Conservation (phyloP, 768 basidiomycete genomes). For the Boletus patriciae region DNA sequence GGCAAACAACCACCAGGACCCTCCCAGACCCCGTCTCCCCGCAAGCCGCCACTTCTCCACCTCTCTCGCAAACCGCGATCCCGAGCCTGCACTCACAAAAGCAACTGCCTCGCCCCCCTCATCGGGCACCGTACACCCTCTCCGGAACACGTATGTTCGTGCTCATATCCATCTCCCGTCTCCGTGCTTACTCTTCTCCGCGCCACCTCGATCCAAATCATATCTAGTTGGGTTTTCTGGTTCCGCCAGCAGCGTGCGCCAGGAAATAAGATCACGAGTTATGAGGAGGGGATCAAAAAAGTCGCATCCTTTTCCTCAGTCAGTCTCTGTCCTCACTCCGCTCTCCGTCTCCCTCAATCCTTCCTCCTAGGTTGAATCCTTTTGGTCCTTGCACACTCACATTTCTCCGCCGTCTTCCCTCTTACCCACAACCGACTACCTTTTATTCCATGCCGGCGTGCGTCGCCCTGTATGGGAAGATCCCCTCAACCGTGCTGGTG, state of each 20-base stretch:
- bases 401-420: constrained; percentile 81
- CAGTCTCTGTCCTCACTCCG: constrained; percentile 26
- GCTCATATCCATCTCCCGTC: constrained; percentile 18
- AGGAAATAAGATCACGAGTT: constrained; percentile 85
- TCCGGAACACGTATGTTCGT: constrained; percentile 84
- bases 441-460: constrained; percentile 84
- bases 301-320: constrained; percentile 89
- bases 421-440: constrained; percentile 88
- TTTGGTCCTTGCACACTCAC: constrained; percentile 94
- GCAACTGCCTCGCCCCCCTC: constrained; percentile 26
- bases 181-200: constrained; percentile 11
- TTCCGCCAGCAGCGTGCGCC: constrained; percentile 88
- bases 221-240: constrained; percentile 83
- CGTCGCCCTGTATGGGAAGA: constrained; percentile 96
- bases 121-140: constrained; percentile 58
- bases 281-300: constrained; percentile 94
- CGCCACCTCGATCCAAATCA: constrained; percentile 17
- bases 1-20: constrained; percentile 13
- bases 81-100: constrained; percentile 41
- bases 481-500: constrained; percentile 80
- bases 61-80: constrained; percentile 43
- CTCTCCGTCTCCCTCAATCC: constrained; percentile 7
- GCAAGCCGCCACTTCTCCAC: constrained; percentile 78
- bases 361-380: constrained; percentile 79
- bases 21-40: constrained; percentile 47